Base-by-base conservation (phyloP, 345 rosid species). In the Hirschfeldia incana region DNA sequence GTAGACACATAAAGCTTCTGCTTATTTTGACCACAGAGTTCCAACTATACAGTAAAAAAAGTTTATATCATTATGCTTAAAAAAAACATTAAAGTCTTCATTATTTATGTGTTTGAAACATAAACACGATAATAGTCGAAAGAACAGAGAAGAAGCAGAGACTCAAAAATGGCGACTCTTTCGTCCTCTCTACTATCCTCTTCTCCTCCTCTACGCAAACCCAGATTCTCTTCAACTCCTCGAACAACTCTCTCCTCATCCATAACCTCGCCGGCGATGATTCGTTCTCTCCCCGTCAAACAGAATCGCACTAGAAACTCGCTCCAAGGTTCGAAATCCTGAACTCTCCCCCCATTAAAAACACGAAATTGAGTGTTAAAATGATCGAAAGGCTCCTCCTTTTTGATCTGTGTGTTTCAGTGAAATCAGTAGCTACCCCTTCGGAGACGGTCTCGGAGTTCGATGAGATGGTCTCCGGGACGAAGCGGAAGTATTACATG, bases 381-480 rank as follows among this genome's bases (percentile, higher is more conserved):
- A 27, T 61, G 61, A 72, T 59, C 65, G 55, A 68, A 72, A 46
- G 55, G 60, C 58, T 66, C 32, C 32, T 37, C 44, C 46, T 37
- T 79, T 70, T 74, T 44, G 64, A 26, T 62, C 36, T 51, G 4
- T 76, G 66, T 59, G 80, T 72, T 65, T 4, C 88, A 92, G 99
- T 95, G 80, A 88, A 92, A 83, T 83, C 97, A 65, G 94, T 93
- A 81, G 94, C 90, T 77, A 89, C 90, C 69, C 88, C 98, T 33
- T 72, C 90, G 12, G 97, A 91, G 85, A 76, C 85, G 4, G 76
- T 83, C 36, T 82, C 94, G 11, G 94, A 89, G 36, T 95, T 95
- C 79, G 95, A 91, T 55, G 98, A 93, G 72, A 93, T 93, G 99
- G 89, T 89, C 68, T 76, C 89, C 28, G 96, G 93, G 30, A 93